Evolutionary conservation across 768 basidiomycete genomes (phyloP).

Genomic region (Candolleomyces eurysporus): DNA sequence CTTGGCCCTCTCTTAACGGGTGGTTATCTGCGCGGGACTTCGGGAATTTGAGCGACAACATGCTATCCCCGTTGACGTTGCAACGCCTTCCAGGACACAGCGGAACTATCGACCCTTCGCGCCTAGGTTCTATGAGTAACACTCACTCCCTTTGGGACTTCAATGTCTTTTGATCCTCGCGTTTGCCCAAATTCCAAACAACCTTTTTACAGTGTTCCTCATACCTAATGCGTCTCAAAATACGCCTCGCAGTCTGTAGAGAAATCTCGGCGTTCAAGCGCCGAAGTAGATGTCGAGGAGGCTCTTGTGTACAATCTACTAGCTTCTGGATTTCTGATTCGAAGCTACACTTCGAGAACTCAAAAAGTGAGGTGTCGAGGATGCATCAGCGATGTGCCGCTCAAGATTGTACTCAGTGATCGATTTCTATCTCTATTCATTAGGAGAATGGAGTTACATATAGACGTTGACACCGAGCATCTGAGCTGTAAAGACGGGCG

Average conservation of each 20-base stretch:
- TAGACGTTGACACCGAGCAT: too few species aligned
- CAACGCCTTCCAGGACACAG: too few species aligned
- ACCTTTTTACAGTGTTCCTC: not conserved
- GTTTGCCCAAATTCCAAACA: not conserved
- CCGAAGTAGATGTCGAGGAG: not conserved
- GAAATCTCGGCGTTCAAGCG: not conserved
- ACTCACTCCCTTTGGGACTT: not conserved
- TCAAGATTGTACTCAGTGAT: not conserved
- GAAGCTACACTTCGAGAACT: not conserved
- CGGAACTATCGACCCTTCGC: too few species aligned
- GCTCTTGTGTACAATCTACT: not conserved
- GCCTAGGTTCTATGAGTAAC: too few species aligned
- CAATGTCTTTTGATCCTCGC: not conserved
- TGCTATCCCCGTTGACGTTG: too few species aligned
- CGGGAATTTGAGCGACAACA: too few species aligned
- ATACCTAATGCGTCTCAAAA: not conserved
- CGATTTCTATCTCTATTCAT: too few species aligned
- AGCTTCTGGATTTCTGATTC: conserved; percentile 3
- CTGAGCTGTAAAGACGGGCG: too few species aligned
- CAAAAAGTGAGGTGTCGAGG: not conserved
- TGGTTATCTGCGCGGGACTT: too few species aligned
- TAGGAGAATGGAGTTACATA: too few species aligned
- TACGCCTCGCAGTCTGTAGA: not conserved
- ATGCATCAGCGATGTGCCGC: not conserved
- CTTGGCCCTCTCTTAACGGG: too few species aligned